Evolutionary conservation across 2,329 filamentous ascomycete species (phyloP), one percentile per base, ranked within the genome.

Genomic region (Chaetomiaceae sp.): DNA sequence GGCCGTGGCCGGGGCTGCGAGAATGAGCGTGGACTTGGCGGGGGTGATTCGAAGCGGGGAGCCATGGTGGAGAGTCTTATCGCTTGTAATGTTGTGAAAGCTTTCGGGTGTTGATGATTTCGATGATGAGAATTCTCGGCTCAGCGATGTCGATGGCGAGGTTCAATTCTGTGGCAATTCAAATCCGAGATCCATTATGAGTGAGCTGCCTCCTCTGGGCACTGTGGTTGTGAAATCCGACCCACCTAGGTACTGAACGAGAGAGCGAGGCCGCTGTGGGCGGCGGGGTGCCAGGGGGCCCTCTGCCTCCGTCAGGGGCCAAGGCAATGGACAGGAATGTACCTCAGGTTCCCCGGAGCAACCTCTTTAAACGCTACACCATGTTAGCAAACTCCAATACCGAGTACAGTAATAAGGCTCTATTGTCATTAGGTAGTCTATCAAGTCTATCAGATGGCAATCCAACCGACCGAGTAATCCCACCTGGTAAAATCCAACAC

Each of bases 1-100:
- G 71, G 70, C 20, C 77, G 72, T 5, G 77, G 78, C 9, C 68
- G 67, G 0, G 76, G 77, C 55, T 65, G 72, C 5, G 65, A 64
- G 51, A 68, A 70, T 7, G 61, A 40, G 23, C 42, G 11, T 4
- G 52, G 55, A 4, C 27, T 55, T 17, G 57, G 33, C 1, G 56
- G 53, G 5, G 60, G 53, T 0, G 59, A 55, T 44, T 61, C 57
- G 40, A 63, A 56, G 14, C 40, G 36, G 1, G 54, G 54, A 8
- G 53, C 53, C 57, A 59, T 59, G 17, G 14, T 39, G 43, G 6
- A 22, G n/a, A n/a, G n/a, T n/a, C n/a, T n/a, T 36, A 3, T 19
- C n/a, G 27, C 3, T 42, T 33, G 47, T 8, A 12, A 15, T 14
- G 8, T 19, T 8, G 25, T 25, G 4, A 19, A 20, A 17, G 12